Conservation (phyloP, 2,329 filamentous ascomycete species). For the Zopfia rhizophila region DNA sequence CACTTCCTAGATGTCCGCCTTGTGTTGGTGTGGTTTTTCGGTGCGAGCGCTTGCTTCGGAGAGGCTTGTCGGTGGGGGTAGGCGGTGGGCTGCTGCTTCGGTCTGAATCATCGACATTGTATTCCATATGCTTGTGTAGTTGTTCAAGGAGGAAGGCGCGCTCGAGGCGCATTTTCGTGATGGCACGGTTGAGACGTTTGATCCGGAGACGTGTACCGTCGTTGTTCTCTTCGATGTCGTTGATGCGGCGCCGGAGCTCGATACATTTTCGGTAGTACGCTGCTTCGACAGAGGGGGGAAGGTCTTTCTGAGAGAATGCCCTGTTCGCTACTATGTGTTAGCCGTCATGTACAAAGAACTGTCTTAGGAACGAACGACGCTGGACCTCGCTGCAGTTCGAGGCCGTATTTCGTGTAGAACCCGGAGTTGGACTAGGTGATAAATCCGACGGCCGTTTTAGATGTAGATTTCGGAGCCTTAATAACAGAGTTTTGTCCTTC, state of each 20-base stretch:
- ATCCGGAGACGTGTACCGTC: constrained; percentile 84
- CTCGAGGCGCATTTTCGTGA: constrained; percentile 92
- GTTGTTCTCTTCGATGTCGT: constrained; percentile 91
- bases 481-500: no score
- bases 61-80: constrained; percentile 81
- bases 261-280: constrained; percentile 98
- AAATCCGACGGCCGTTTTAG: no score
- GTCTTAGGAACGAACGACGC: neutral
- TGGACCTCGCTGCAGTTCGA: no score
- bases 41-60: constrained; percentile 78
- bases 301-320: constrained; percentile 52
- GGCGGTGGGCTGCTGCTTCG: constrained; percentile 82
- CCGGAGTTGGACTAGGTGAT: no score
- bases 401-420: no score
- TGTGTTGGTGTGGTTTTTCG: constrained; percentile 53
- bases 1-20: constrained; percentile 20
- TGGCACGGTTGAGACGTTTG: constrained; percentile 80
- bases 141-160: constrained; percentile 69
- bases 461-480: no score
- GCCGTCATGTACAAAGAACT: neutral
- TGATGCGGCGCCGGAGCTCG: constrained; percentile 88
- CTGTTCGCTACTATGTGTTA: constrained; percentile 30
- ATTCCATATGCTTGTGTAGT: constrained; percentile 59
- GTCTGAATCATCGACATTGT: constrained; percentile 71
- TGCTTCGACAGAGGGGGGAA: constrained; percentile 91